A percentile compares a stretch with the other conserved stretches of the same genome.
Evolutionary conservation across 179 eudicot genomes (phyloP).

Genomic region (Silene noctiflora): DNA sequence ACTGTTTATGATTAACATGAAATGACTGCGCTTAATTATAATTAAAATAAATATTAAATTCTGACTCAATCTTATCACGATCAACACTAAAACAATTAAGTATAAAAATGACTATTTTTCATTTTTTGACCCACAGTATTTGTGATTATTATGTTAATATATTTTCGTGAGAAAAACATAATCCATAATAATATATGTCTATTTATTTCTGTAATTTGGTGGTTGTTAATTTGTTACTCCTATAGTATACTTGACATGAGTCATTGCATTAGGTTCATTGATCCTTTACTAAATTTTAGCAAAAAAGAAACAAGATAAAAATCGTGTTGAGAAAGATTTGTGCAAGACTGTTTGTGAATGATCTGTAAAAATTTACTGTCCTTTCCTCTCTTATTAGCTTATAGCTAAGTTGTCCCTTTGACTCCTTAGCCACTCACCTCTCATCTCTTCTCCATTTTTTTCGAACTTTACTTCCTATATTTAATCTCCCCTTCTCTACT

Average conservation of each 20-base stretch:
- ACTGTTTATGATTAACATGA: no score
- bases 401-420: conserved; percentile 24
- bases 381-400: conserved; percentile 16
- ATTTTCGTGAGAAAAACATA: no score
- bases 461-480: conserved; percentile 23
- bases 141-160: no score
- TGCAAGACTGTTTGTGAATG: conserved; percentile 8
- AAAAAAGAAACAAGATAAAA: conserved; percentile 8
- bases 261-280: background rate
- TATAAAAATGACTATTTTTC: no score
- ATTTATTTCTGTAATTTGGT: no score
- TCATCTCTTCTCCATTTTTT: conserved; percentile 16
- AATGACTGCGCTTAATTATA: no score
- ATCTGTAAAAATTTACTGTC: conserved; percentile 15
- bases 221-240: conserved; percentile 3
- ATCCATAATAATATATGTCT: no score
- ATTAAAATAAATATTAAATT: no score
- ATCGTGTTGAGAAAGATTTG: conserved; percentile 17
- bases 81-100: no score
- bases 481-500: conserved; percentile 14
- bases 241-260: conserved; percentile 3
- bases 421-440: conserved; percentile 30
- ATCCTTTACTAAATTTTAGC: conserved; percentile 25
- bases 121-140: no score
- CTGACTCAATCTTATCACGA: no score